A percentile compares a stretch with the other conserved stretches of the same genome.
These are phyloP conservation scores for Phyllosticta citriasiana DNA, from an alignment of 2,329 filamentous ascomycete genomes.

Conservation along the genomic window DNA sequence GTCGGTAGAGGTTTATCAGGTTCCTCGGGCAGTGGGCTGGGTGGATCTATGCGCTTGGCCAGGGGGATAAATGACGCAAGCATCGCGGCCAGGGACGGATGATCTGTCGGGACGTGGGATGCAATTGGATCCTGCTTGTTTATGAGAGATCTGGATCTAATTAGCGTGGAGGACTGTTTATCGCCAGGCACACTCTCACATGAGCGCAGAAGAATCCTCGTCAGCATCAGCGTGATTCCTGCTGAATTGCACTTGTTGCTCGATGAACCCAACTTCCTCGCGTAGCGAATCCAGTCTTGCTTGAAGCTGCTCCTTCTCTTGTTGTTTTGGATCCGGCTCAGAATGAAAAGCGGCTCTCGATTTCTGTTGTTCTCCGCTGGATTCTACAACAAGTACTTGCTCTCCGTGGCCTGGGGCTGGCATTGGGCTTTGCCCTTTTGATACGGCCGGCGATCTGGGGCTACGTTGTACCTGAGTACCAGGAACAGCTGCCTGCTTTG, in stretches of 20 bases:
- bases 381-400: background rate
- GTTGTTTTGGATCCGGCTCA: constrained; percentile 7
- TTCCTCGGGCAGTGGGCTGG: constrained; percentile 22
- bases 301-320: constrained; percentile 21
- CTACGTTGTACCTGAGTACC: background rate
- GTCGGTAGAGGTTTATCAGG: constrained; percentile 41
- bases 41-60: constrained; percentile 15
- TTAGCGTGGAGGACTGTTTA: background rate
- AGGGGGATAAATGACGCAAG: constrained; percentile 33
- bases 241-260: constrained; percentile 20
- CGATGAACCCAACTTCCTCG: constrained; percentile 21
- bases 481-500: background rate
- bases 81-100: constrained; percentile 21
- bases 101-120: constrained; percentile 11
- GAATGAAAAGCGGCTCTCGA: constrained; percentile 14
- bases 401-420: background rate
- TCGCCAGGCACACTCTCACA: constrained; percentile 12
- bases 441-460: background rate
- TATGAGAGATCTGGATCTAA: constrained; percentile 4
- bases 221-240: constrained; percentile 13
- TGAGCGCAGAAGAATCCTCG: constrained; percentile 13
- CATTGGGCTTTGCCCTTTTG: background rate
- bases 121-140: constrained; percentile 8
- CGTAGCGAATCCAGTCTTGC: constrained; percentile 23
- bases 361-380: background rate